These are phyloP conservation scores for Hypoxylon fragiforme DNA, from an alignment of 495 filamentous ascomycete species.

Conservation along the genomic window DNA sequence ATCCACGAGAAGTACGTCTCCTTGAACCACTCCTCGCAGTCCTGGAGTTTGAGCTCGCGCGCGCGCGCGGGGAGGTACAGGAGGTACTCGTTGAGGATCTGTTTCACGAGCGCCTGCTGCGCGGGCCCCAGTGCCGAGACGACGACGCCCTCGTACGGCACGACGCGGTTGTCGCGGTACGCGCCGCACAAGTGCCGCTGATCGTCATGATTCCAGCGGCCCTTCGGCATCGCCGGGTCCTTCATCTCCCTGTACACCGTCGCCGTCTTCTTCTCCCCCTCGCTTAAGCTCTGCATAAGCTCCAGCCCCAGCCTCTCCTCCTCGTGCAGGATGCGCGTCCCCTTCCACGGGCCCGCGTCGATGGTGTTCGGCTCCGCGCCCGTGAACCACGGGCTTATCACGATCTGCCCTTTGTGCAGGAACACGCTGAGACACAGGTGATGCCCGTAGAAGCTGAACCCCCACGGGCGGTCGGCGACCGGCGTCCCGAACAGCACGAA, in stretches of 20 bases:
- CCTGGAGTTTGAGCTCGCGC: slow-evolving; percentile 53
- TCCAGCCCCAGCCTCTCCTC: slow-evolving; percentile 65
- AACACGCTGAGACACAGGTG: slow-evolving; percentile 73
- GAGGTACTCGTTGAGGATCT: slow-evolving; percentile 62
- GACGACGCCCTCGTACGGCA: slow-evolving; percentile 70
- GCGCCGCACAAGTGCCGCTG: slow-evolving; percentile 75
- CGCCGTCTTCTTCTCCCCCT: slow-evolving; percentile 53
- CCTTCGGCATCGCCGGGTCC: slow-evolving; percentile 64
- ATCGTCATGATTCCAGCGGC: slow-evolving; percentile 75
- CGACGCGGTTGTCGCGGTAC: slow-evolving; percentile 72
- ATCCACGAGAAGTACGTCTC: slow-evolving; percentile 82
- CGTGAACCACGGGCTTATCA: slow-evolving; percentile 71
- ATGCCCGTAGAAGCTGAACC: slow-evolving; percentile 76
- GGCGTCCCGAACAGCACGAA: slow-evolving; percentile 66
- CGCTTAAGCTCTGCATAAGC: slow-evolving; percentile 66
- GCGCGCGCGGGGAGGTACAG: slow-evolving; percentile 62
- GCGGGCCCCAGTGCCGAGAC: slow-evolving; percentile 48
- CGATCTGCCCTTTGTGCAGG: slow-evolving; percentile 60
- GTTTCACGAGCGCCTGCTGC: slow-evolving; percentile 58
- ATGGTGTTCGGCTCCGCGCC: slow-evolving; percentile 78
- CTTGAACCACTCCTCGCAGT: slow-evolving; percentile 54
- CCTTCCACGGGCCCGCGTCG: slow-evolving; percentile 62
- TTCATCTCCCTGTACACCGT: slow-evolving; percentile 58
- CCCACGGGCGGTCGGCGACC: slow-evolving; percentile 61
- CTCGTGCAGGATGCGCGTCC: slow-evolving; percentile 64